phyloP scores from a whole-genome alignment of 169 alveolate genomes.

The Plasmodium sp. region DNA sequence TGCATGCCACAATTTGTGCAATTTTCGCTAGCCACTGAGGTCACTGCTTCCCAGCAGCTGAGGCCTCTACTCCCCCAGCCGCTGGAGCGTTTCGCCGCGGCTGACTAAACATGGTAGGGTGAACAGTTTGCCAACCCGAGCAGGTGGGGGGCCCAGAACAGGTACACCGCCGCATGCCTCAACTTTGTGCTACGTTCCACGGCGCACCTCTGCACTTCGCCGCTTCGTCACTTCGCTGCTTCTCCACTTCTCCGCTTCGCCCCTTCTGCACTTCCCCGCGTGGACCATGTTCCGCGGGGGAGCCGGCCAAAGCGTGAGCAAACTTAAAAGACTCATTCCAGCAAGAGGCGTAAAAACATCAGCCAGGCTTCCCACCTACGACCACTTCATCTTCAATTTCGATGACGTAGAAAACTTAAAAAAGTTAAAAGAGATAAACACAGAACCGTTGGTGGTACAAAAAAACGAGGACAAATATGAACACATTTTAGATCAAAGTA shows the following conservation, averaged over 20 bases:
- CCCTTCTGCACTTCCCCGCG: neutral
- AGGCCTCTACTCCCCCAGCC: neutral
- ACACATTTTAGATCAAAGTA: conserved; percentile 25
- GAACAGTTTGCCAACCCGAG: neutral
- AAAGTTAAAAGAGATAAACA: conserved; percentile 13
- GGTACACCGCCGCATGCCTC: neutral
- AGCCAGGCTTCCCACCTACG: neutral
- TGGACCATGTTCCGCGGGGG: neutral
- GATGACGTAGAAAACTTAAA: conserved; percentile 70
- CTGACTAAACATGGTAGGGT: neutral
- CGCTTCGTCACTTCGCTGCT: neutral
- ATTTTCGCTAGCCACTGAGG: neutral
- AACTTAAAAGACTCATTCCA: neutral
- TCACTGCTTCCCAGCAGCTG: neutral
- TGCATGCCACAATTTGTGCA: neutral
- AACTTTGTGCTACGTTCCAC: neutral
- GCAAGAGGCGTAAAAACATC: conserved; percentile 19
- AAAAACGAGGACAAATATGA: neutral
- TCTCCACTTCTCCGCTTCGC: neutral
- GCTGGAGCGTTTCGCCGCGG: neutral
- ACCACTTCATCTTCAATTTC: conserved; percentile 52
- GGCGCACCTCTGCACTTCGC: neutral
- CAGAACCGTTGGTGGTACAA: neutral
- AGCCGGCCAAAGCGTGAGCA: neutral
- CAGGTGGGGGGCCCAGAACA: neutral